phyloP scores from a whole-genome alignment of 306 rosid genomes.

The Prinsepia uniflora region DNA sequence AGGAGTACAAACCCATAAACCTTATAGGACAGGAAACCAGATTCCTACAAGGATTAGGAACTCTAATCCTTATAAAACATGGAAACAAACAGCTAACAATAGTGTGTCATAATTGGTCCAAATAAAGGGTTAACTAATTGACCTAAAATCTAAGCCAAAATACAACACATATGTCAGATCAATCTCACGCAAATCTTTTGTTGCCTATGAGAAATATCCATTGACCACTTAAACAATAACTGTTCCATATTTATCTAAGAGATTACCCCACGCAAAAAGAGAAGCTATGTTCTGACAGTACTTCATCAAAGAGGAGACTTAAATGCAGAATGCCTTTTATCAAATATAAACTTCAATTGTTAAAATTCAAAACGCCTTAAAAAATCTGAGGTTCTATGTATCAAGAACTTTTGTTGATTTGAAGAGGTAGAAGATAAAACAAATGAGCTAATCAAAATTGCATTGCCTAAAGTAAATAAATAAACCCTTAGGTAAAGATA shows the following conservation, averaged over 20 bases:
- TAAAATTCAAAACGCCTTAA: not conserved
- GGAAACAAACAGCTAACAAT: no score
- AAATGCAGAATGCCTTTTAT: not conserved
- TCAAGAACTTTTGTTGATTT: not conserved
- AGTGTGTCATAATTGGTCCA: no score
- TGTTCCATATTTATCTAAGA: not conserved
- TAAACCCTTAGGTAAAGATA: not conserved
- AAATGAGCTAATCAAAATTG: not conserved
- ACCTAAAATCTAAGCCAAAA: no score
- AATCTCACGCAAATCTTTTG: not conserved
- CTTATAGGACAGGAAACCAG: no score
- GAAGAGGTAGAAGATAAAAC: not conserved
- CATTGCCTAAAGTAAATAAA: not conserved
- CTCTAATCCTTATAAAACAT: no score
- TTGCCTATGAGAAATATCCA: not conserved
- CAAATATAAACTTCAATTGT: not conserved
- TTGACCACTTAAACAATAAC: not conserved
- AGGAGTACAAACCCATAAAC: no score
- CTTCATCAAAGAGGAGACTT: conserved; percentile 4
- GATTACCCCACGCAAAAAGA: not conserved
- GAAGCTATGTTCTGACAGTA: not conserved
- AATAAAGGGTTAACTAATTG: no score
- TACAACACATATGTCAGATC: not conserved
- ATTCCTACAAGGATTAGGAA: no score
- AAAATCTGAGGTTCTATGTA: not conserved